These are phyloP conservation scores for Moniliella sp. DNA, from an alignment of 1,284 basidiomycete species.

Conservation along the genomic window DNA sequence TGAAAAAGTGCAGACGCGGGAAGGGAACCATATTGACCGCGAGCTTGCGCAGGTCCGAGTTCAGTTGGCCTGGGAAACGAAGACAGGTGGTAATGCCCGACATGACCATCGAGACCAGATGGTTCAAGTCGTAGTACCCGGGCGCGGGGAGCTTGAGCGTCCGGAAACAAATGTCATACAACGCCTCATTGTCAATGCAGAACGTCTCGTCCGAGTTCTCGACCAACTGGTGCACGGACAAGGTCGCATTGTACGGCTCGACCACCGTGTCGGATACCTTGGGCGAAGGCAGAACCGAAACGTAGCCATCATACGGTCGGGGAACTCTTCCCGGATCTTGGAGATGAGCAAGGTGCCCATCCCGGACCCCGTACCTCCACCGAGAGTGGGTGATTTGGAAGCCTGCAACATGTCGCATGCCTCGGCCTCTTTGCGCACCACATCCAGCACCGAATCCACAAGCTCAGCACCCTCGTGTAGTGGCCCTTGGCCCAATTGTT, in stretches of 20 bases:
- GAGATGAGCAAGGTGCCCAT: constrained; percentile 28
- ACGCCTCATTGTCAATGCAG: constrained; percentile 78
- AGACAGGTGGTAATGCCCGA: constrained; percentile 69
- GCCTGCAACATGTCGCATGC: constrained; percentile 69
- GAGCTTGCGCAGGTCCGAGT: constrained; percentile 78
- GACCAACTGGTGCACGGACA: constrained; percentile 73
- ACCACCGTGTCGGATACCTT: constrained; percentile 89
- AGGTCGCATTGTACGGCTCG: constrained; percentile 76
- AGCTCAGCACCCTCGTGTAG: constrained; percentile 50
- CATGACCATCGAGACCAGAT: constrained; percentile 65
- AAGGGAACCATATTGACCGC: constrained; percentile 81
- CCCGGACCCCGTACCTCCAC: constrained; percentile 47
- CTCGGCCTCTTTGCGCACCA: constrained; percentile 41
- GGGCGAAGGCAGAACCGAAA: constrained; percentile 78
- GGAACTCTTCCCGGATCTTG: constrained; percentile 23
- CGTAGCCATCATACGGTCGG: constrained; percentile 71
- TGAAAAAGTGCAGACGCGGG: constrained; percentile 98
- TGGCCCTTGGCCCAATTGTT: constrained; percentile 69
- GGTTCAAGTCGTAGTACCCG: constrained; percentile 34
- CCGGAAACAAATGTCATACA: constrained; percentile 63
- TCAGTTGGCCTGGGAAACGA: constrained; percentile 79
- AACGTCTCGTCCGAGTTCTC: constrained; percentile 71
- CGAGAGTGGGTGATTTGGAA: constrained; percentile 83
- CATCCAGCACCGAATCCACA: constrained; percentile 55
- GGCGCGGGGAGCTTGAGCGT: constrained; percentile 45